Evolutionary conservation across 202 grass and related monocot genomes (phyloP).

Genomic region (Bolboschoenoplectus hybrid): DNA sequence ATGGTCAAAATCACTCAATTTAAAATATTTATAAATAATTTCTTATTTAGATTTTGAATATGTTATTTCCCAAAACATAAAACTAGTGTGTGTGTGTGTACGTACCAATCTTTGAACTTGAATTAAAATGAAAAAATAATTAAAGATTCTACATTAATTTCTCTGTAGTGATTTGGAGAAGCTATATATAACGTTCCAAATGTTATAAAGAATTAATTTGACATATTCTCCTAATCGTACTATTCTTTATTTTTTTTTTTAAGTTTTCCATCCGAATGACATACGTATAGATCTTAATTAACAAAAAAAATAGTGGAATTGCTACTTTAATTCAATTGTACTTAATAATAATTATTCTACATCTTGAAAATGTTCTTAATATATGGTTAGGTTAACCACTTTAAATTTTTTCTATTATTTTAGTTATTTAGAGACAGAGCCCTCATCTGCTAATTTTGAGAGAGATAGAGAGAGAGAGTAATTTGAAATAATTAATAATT

Average conservation of each 20-base stretch:
- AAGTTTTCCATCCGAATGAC: background rate
- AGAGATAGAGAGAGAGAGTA: background rate
- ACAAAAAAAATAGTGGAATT: background rate
- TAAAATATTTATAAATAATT: too few species aligned
- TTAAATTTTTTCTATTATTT: slow-evolving; percentile 28
- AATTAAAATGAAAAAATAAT: background rate
- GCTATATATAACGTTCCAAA: background rate
- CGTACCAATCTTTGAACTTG: background rate
- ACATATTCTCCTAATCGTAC: slow-evolving; percentile 9
- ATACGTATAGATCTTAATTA: background rate
- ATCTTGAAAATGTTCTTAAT: background rate
- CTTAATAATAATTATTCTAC: slow-evolving; percentile 2
- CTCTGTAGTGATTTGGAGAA: background rate
- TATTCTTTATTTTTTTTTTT: background rate
- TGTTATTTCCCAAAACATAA: too few species aligned
- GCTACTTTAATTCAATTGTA: background rate
- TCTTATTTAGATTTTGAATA: too few species aligned
- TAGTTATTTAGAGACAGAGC: background rate
- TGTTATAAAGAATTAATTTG: background rate
- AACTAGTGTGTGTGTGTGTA: background rate
- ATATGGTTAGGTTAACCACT: slow-evolving; percentile 40
- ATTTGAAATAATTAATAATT: background rate
- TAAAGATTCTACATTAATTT: background rate
- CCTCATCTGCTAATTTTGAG: background rate
- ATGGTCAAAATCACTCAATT: too few species aligned